These are phyloP conservation scores for Paraglomus brasilianum DNA, from an alignment of 192 early-diverging fungal species.

Conservation along the genomic window DNA sequence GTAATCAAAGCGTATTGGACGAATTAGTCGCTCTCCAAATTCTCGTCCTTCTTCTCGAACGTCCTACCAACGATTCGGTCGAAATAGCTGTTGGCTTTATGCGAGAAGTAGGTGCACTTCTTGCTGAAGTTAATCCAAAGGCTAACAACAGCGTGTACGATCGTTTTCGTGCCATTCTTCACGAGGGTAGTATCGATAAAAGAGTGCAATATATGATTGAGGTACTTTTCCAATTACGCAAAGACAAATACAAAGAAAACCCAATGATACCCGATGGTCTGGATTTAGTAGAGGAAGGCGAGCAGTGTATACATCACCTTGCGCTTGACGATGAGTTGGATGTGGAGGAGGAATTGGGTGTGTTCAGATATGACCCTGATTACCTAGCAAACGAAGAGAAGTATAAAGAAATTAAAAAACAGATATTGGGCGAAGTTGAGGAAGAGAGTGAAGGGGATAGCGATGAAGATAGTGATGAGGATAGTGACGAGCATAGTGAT, in stretches of 20 bases:
- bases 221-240: conserved; percentile 91
- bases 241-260: conserved; percentile 92
- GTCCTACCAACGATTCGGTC: conserved; percentile 92
- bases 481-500: conserved; percentile 53
- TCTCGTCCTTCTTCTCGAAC: conserved; percentile 75
- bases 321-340: conserved; percentile 83
- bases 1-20: conserved; percentile 86
- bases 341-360: conserved; percentile 74
- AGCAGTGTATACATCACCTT: conserved; percentile 89
- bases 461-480: conserved; percentile 51
- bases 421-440: conserved; percentile 82
- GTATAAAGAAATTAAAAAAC: conserved; percentile 75
- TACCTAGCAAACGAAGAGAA: conserved; percentile 82
- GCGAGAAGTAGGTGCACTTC: conserved; percentile 81
- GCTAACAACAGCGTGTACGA: conserved; percentile 88
- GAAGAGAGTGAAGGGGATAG: conserved; percentile 40
- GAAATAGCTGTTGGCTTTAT: conserved; percentile 95
- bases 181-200: conserved; percentile 92
- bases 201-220: conserved; percentile 98
- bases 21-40: conserved; percentile 90
- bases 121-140: conserved; percentile 73
- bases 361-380: conserved; percentile 76
- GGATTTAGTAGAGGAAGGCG: conserved; percentile 93
- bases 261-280: conserved; percentile 71
- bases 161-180: conserved; percentile 85